phyloP scores from a whole-genome alignment of 2,329 filamentous ascomycete species.

The Claviceps sp. region DNA sequence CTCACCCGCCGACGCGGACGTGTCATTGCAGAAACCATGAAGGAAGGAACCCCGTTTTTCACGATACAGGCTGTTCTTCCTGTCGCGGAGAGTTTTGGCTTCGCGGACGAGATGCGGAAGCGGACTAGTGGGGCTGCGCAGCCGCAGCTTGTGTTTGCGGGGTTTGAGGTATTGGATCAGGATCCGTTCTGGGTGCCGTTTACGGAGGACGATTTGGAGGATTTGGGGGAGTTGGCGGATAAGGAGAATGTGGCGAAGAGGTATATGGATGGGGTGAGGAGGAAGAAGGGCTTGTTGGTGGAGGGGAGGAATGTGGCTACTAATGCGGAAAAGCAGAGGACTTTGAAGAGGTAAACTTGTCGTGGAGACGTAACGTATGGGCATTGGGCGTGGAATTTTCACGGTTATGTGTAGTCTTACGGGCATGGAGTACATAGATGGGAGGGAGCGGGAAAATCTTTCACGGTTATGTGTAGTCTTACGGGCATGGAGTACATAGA shows the following conservation, averaged over 20 bases:
- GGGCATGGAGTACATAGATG: too few species aligned
- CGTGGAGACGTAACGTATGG: too few species aligned
- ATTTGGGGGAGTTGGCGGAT: constrained; percentile 86
- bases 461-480: too few species aligned
- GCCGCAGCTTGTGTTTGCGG: constrained; percentile 85
- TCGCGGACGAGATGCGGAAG: constrained; percentile 92
- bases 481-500: too few species aligned
- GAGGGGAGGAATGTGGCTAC: constrained; percentile 63
- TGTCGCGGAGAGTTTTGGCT: constrained; percentile 90
- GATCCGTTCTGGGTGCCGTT: constrained; percentile 97
- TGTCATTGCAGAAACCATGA: constrained; percentile 81
- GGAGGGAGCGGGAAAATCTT: too few species aligned
- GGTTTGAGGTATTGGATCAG: constrained; percentile 85
- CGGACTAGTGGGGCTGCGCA: constrained; percentile 79
- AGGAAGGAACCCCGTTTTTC: constrained; percentile 93
- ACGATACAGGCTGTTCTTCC: constrained; percentile 80
- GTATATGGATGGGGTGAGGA: constrained; percentile 84
- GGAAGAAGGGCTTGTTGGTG: constrained; percentile 77
- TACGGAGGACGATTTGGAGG: constrained; percentile 92
- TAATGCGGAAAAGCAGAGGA: constrained; percentile 86
- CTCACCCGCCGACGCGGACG: constrained; percentile 84
- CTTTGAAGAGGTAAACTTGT: constrained; percentile 39
- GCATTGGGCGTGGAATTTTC: too few species aligned
- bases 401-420: too few species aligned
- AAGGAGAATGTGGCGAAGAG: constrained; percentile 90